Evolutionary conservation across 2,329 filamentous ascomycete species (phyloP).

Genomic region (Beauveria rudraprayagi): DNA sequence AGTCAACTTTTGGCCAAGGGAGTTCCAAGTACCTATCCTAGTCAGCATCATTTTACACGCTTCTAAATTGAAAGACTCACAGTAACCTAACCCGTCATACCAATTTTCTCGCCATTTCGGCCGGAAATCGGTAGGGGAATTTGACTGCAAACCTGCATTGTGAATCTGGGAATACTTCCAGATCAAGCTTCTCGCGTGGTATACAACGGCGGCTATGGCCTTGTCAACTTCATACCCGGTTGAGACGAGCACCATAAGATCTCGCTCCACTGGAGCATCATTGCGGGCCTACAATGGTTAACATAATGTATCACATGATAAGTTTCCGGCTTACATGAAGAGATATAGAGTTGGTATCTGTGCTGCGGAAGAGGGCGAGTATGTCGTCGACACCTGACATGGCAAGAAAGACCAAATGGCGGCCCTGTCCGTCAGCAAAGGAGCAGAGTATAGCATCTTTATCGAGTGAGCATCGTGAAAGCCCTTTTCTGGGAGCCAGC

Average conservation of each 20-base stretch:
- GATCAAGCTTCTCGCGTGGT: conserved; percentile 62
- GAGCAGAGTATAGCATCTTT: conserved; percentile 73
- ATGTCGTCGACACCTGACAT: conserved; percentile 68
- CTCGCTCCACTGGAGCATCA: conserved; percentile 50
- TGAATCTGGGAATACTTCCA: conserved; percentile 31
- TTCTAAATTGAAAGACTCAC: conserved; percentile 35
- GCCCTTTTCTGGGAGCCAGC: conserved; percentile 83
- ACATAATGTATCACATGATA: neutral
- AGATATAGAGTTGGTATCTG: conserved; percentile 55
- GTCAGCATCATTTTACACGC: conserved; percentile 15
- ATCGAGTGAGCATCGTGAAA: conserved; percentile 55
- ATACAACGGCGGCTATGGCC: conserved; percentile 74
- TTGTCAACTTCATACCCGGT: conserved; percentile 65
- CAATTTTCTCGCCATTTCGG: conserved; percentile 72
- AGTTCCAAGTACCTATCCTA: conserved; percentile 74
- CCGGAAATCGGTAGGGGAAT: conserved; percentile 34
- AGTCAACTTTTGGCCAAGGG: conserved; percentile 72
- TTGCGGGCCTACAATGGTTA: conserved; percentile 47
- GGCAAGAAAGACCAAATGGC: conserved; percentile 69
- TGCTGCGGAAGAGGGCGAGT: conserved; percentile 59
- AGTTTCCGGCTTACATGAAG: conserved; percentile 48
- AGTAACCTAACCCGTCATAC: conserved; percentile 91
- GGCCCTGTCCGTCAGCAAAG: conserved; percentile 64
- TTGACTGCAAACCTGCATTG: conserved; percentile 19
- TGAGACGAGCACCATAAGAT: conserved; percentile 59